Evolutionary conservation across 345 rosid species (phyloP), one percentile per base, ranked within the genome.

Genomic region (Mercurialis annua): DNA sequence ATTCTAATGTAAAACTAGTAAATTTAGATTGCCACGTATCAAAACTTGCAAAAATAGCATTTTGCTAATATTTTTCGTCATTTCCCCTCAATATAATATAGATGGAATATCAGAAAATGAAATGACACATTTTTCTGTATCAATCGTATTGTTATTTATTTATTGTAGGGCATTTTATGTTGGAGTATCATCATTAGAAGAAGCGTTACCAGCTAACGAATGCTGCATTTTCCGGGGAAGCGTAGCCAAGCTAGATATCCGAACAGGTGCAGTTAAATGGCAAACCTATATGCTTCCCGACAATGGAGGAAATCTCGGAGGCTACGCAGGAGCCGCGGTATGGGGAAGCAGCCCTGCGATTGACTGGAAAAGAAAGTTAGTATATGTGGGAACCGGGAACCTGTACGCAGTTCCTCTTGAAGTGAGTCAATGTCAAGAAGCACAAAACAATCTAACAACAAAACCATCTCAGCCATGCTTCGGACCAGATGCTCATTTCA

Each of bases 291-390:
- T 76, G 67, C 67, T 85, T 36, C 85, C 82, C 0, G 83, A 85
- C 23, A 79, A 81, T 46, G 75, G n/a, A n/a, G n/a, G 85, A 31
- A 60, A 58, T 5, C 8, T 48, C 12, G 89, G 80, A 16, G 81
- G 85, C 2, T 81, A 82, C 59, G 36, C 86, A 0, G 81, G 85
- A 40, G 85, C 79, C 10, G 80, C 82, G 5, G 46, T 77, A 26
- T 77, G 84, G 82, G 84, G 84, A 43, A 85, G 89, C 78, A 79
- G 82, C 69, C 86, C 86, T 11, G 58, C 81, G 21, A 85, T 81
- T 12, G 84, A 79, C 38, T 33, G 17, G 2, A 23, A 0, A 23
- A 69, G 89, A 73, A 42, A 73, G 31, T 76, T 62, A 7, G 84
- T 79, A 26, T 82, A 75, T 52, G 65, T 73, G 4, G 86, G 55